Percentiles rank a stretch among this genome's conserved stretches.
phyloP scores from a whole-genome alignment of 345 rosid species.

The Populus tremula region DNA sequence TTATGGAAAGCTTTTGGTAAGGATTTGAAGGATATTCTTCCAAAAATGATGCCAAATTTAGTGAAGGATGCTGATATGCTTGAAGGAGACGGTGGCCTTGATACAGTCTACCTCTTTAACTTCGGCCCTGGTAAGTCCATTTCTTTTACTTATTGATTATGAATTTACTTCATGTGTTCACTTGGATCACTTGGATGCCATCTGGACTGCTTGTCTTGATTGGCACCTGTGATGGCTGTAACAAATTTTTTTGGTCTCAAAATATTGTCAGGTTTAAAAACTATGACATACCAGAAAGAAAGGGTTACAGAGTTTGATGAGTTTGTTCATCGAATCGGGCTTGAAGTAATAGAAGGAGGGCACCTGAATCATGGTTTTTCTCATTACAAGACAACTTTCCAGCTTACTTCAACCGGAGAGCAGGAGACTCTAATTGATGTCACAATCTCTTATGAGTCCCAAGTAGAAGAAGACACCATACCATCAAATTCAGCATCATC shows the following conservation, averaged over 20 bases:
- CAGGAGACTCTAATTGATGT: slow-evolving; percentile 24
- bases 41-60: slow-evolving; percentile 22
- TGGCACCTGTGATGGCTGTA: neutral
- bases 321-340: slow-evolving; percentile 11
- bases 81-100: slow-evolving; percentile 45
- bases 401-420: slow-evolving; percentile 25
- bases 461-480: slow-evolving; percentile 14
- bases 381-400: slow-evolving; percentile 27
- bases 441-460: slow-evolving; percentile 26
- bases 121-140: slow-evolving; percentile 34
- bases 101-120: slow-evolving; percentile 29
- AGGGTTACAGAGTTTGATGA: slow-evolving; percentile 35
- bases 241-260: neutral
- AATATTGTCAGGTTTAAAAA: slow-evolving; percentile 15
- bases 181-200: neutral
- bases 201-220: neutral
- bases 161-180: neutral
- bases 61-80: slow-evolving; percentile 28
- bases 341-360: slow-evolving; percentile 41
- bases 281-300: slow-evolving; percentile 39
- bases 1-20: slow-evolving; percentile 37
- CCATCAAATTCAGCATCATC: slow-evolving; percentile 21
- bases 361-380: slow-evolving; percentile 36
- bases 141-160: neutral
- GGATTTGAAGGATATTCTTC: slow-evolving; percentile 27